These are phyloP conservation scores for Westerdykella aurantiaca DNA, from an alignment of 2,329 filamentous ascomycete species.

Conservation along the genomic window DNA sequence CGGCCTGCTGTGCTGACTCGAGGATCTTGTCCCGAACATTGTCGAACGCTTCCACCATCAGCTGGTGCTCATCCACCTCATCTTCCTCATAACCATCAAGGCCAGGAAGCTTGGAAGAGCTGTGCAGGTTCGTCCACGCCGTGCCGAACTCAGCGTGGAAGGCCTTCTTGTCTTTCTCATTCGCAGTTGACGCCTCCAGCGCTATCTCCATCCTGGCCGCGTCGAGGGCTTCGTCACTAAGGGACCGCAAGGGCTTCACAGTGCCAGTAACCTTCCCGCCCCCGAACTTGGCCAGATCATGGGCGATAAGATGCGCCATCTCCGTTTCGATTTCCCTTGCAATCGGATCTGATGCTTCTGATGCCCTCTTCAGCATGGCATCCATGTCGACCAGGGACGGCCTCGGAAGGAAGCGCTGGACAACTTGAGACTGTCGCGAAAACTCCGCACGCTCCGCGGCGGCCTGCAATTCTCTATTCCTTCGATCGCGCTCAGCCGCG, in stretches of 20 bases:
- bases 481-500: slow-evolving; percentile 68
- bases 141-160: slow-evolving; percentile 41
- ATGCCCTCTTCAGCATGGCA: slow-evolving; percentile 59
- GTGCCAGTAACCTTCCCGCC: slow-evolving; percentile 60
- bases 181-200: slow-evolving; percentile 55
- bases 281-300: slow-evolving; percentile 73
- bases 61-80: slow-evolving; percentile 61
- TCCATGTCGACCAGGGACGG: slow-evolving; percentile 68
- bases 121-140: slow-evolving; percentile 48
- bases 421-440: slow-evolving; percentile 80
- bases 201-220: slow-evolving; percentile 72
- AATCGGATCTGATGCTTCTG: slow-evolving; percentile 57
- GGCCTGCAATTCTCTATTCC: slow-evolving; percentile 57
- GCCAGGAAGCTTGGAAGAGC: slow-evolving; percentile 58
- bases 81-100: slow-evolving; percentile 75
- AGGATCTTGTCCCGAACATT: slow-evolving; percentile 68
- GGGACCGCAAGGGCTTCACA: slow-evolving; percentile 53
- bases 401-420: slow-evolving; percentile 76
- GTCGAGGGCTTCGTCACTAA: slow-evolving; percentile 67
- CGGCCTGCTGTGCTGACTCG: slow-evolving; percentile 68
- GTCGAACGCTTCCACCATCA: slow-evolving; percentile 68
- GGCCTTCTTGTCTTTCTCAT: slow-evolving; percentile 46
- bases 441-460: slow-evolving; percentile 65
- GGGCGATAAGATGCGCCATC: slow-evolving; percentile 70
- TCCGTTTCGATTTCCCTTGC: slow-evolving; percentile 68